A percentile compares a stretch with the other conserved stretches of the same genome.
These are phyloP conservation scores for Ganoderma leucocontextum DNA, from an alignment of 1,284 basidiomycete species.

Conservation along the genomic window DNA sequence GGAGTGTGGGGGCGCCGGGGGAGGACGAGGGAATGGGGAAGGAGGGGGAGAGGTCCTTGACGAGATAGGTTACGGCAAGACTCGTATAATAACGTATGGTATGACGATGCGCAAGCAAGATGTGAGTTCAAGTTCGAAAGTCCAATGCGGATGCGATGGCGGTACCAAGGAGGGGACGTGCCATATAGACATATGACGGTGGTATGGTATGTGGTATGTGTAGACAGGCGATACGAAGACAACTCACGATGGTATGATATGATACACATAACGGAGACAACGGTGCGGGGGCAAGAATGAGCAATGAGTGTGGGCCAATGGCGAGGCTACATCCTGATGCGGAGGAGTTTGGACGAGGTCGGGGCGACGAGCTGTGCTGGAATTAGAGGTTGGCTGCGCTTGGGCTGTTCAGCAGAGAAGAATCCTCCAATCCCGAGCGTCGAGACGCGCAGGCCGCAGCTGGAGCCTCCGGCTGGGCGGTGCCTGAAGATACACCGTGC, in stretches of 20 bases:
- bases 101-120: not conserved
- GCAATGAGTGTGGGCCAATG: slow-evolving; percentile 8
- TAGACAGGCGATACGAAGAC: slow-evolving; percentile 16
- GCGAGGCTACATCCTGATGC: slow-evolving; percentile 1
- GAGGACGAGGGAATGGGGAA: not conserved
- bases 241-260: slow-evolving; percentile 24
- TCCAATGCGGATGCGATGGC: slow-evolving; percentile 6
- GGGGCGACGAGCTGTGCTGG: not conserved
- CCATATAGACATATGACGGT: slow-evolving; percentile 18
- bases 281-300: not conserved
- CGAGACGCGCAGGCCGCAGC: slow-evolving; percentile 2
- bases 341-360: not conserved
- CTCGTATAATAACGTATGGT: slow-evolving; percentile 7
- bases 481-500: slow-evolving; percentile 10
- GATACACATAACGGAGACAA: slow-evolving; percentile 20
- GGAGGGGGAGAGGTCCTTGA: slow-evolving; percentile 20
- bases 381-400: not conserved
- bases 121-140: not conserved
- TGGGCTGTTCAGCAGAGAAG: not conserved
- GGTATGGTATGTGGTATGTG: slow-evolving; percentile 16
- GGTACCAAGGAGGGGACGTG: slow-evolving; percentile 33
- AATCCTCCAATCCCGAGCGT: not conserved
- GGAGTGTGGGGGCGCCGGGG: not conserved
- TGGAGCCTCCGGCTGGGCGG: not conserved
- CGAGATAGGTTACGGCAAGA: not conserved